A percentile compares a stretch with the other conserved stretches of the same genome.
Evolutionary conservation across 768 basidiomycete genomes (phyloP).

Genomic region (Macrolepiota dolichaula): DNA sequence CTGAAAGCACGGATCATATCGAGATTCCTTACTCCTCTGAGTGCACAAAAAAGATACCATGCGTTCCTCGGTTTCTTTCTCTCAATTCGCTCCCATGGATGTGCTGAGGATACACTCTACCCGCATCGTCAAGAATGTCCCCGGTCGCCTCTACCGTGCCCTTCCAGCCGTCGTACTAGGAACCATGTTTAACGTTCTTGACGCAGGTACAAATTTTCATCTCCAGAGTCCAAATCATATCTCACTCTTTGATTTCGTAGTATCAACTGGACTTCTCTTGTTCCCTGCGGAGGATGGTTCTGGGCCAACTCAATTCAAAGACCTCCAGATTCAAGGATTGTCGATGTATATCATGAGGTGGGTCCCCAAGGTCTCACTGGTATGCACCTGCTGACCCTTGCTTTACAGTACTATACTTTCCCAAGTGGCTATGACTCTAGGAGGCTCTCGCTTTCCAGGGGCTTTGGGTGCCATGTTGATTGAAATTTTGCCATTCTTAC

Average conservation of each 20-base stretch:
- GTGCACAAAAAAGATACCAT: background rate
- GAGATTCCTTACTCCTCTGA: background rate
- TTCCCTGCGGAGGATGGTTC: conserved; percentile 17
- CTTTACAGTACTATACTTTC: conserved; percentile 14
- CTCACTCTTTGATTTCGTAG: conserved; percentile 11
- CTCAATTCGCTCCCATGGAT: background rate
- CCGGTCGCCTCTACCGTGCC: conserved; percentile 17
- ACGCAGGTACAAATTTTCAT: conserved; percentile 10
- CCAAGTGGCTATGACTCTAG: conserved; percentile 19
- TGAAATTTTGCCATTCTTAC: conserved; percentile 22
- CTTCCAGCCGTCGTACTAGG: conserved; percentile 20
- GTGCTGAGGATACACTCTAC: background rate
- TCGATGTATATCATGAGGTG: conserved; percentile 23
- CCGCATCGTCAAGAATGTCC: conserved; percentile 6
- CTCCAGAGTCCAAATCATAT: background rate
- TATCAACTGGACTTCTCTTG: conserved; percentile 19
- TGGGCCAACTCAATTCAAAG: conserved; percentile 11
- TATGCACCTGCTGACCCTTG: background rate
- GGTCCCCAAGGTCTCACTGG: background rate
- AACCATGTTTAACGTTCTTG: conserved; percentile 18
- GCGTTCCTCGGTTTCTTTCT: background rate
- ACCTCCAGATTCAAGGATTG: conserved; percentile 21
- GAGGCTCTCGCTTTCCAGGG: conserved; percentile 22
- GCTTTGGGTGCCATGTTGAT: conserved; percentile 21
- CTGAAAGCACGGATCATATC: background rate